Percentiles rank a stretch among this genome's conserved stretches.
Evolutionary conservation across 768 basidiomycete genomes (phyloP).

Genomic region (Russula lepida): DNA sequence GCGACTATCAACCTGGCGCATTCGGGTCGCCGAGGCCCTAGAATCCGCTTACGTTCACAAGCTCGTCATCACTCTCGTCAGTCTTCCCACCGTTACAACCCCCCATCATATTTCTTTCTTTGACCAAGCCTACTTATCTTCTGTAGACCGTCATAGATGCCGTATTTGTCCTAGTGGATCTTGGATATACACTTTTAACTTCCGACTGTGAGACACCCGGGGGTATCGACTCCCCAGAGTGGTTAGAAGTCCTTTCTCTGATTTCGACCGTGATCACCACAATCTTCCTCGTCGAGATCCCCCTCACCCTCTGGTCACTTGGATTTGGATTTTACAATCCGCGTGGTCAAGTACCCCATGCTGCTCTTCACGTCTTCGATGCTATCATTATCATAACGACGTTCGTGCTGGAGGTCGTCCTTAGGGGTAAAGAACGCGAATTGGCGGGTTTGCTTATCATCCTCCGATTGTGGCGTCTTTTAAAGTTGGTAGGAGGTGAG

Average conservation of each 20-base stretch:
- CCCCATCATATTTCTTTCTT: not conserved
- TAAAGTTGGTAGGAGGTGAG: conserved; percentile 62
- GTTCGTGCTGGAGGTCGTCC: conserved; percentile 60
- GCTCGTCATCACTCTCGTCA: conserved; percentile 19
- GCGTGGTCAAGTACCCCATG: conserved; percentile 42
- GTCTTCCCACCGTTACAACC: not conserved
- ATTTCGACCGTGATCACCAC: conserved; percentile 62
- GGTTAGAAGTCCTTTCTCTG: conserved; percentile 54
- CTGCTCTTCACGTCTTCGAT: conserved; percentile 68
- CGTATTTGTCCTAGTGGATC: conserved; percentile 60
- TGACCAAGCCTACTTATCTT: not conserved
- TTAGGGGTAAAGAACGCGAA: conserved; percentile 63
- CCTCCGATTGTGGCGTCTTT: conserved; percentile 72
- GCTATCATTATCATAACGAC: conserved; percentile 61
- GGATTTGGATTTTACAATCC: conserved; percentile 59
- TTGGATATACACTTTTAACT: conserved; percentile 58
- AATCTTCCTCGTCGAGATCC: conserved; percentile 72
- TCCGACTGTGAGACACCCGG: conserved; percentile 39
- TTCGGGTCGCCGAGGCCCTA: conserved; percentile 8
- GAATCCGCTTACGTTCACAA: conserved; percentile 12
- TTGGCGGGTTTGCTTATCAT: conserved; percentile 62
- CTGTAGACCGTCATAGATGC: conserved; percentile 56
- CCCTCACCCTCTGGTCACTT: conserved; percentile 56
- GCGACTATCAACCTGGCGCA: not conserved
- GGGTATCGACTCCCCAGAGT: conserved; percentile 40